Evolutionary conservation across 164 flowering plant species (phyloP), one percentile per base, ranked within the genome.

Genomic region (Brasenia schreberi): DNA sequence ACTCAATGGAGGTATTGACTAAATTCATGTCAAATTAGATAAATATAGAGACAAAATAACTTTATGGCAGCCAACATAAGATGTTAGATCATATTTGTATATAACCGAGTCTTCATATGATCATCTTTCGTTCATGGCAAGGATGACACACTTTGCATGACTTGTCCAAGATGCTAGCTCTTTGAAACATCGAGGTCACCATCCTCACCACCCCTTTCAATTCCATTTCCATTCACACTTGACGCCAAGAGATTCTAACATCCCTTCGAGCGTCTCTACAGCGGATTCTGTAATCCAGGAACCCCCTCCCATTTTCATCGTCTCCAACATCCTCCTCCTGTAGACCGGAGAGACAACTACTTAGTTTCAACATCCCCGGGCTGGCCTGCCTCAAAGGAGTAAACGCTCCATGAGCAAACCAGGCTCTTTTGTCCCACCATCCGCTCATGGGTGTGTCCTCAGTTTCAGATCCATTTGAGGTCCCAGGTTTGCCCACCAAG

Each of bases 271-370:
- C 19, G 2, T 5, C 33, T 7, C 19, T 9, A 4, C 4, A 23
- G 33, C 12, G 18, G 23, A 23, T 18, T 12, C 4, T 61, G 17
- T 27, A 61, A 7, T 18, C 56, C 56, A 14, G 56, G 12, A 14
- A 49, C 56, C 56, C 16, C 69, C 14, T 2, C 87, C 92, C 0
- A 64, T 79, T 59, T 84, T 87, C 68, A 68, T 87, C 0, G 73
- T 89, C 6, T 75, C 85, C 2, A 87, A 87, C 43, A 59, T 76
- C 73, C 78, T 84, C 74, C 75, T 80, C 27, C 83, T 90, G 0
- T 89, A 92, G 92, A 73, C 83, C 0, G 66, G 71, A 0, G 78
- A 83, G 5, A 33, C 1, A 33, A 33, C 39, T 42, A 58, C 5
- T 68, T 0, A 75, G 73, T n/a, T 75, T 79, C 43, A 78, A 71